Evolutionary conservation across 345 rosid genomes (phyloP), one percentile per base, ranked within the genome.

Genomic region (Brassica napus): DNA sequence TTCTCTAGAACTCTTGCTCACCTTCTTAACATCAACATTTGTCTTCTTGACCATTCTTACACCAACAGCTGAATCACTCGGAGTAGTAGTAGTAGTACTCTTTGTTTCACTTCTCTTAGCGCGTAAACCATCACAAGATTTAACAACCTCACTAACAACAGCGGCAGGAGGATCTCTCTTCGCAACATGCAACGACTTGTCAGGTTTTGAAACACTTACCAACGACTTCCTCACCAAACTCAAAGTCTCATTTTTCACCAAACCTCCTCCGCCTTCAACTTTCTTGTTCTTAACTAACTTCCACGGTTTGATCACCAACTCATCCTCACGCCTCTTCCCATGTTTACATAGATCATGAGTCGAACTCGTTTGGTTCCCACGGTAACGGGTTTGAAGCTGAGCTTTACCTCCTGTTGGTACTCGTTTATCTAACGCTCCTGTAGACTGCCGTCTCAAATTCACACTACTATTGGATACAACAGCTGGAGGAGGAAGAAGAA

Each of bases 261-360:
- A 39, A 39, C 47, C 47, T 39, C 47, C 47, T 39, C 47, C 47
- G 3, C 63, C 35, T 63, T 74, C 65, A 61, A 61, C 61, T 21
- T 63, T 39, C 54, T 79, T 84, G 68, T 72, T 82, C 69, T 72
- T 65, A n/a, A 32, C 63, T 68, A 82, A 76, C 77, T 39, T 72
- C 76, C 83, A 83, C 4, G 82, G 77, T 68, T 81, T 86, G 76
- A 70, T 73, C 74, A 85, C 86, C 34, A 76, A 30, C 15, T 61
- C 85, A 52, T 80, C 79, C 54, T 80, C 83, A 63, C 73, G 86
- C 34, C 78, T 76, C 77, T 31, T 76, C 35, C 94, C 97, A 23
- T 83, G 89, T 76, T 94, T 94, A 79, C 98, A 94, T n/a, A 82
- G 70, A 82, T 92, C 97, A 84, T 92, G 98, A 79, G 93, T 89